Percentiles rank a stretch among this genome's conserved stretches.
These are phyloP conservation scores for Phyllosticta citrichinensis DNA, from an alignment of 2,329 filamentous ascomycete genomes.

Conservation along the genomic window DNA sequence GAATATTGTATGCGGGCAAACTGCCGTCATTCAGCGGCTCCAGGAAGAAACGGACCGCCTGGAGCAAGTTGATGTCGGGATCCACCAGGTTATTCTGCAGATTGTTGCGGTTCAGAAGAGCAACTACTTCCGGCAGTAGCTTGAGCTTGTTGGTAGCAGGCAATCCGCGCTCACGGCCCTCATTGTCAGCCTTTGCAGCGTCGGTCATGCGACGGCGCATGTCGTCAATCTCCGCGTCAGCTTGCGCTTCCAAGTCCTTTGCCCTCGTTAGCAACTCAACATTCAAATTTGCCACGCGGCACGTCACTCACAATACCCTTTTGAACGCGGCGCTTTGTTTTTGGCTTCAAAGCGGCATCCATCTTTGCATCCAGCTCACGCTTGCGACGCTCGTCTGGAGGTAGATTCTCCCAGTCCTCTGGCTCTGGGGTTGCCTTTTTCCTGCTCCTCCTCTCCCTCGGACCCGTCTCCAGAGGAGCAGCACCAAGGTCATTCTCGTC, in stretches of 20 bases:
- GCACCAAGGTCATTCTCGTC: constrained; percentile 29
- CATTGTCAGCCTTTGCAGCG: constrained; percentile 78
- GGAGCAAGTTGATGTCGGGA: constrained; percentile 88
- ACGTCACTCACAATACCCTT: constrained; percentile 65
- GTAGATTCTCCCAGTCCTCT: constrained; percentile 67
- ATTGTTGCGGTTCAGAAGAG: constrained; percentile 80
- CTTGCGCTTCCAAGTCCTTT: constrained; percentile 79
- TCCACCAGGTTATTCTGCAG: constrained; percentile 78
- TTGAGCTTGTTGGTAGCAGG: constrained; percentile 89
- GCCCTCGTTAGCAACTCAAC: constrained; percentile 12
- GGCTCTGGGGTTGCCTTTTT: constrained; percentile 27
- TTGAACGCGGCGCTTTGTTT: constrained; percentile 63
- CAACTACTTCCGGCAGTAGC: constrained; percentile 82
- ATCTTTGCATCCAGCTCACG: constrained; percentile 78
- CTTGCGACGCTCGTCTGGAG: constrained; percentile 76
- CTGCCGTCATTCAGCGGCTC: constrained; percentile 91
- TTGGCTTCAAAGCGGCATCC: constrained; percentile 78
- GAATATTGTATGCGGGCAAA: constrained; percentile 92
- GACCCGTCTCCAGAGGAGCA: not conserved
- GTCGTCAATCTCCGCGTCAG: constrained; percentile 79
- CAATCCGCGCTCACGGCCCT: constrained; percentile 65
- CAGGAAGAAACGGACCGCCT: constrained; percentile 93
- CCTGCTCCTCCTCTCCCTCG: constrained; percentile 42
- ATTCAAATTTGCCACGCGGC: not conserved
- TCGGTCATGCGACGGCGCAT: constrained; percentile 85